phyloP scores from a whole-genome alignment of 257 asterid species.

The Phtheirospermum japonicum region DNA sequence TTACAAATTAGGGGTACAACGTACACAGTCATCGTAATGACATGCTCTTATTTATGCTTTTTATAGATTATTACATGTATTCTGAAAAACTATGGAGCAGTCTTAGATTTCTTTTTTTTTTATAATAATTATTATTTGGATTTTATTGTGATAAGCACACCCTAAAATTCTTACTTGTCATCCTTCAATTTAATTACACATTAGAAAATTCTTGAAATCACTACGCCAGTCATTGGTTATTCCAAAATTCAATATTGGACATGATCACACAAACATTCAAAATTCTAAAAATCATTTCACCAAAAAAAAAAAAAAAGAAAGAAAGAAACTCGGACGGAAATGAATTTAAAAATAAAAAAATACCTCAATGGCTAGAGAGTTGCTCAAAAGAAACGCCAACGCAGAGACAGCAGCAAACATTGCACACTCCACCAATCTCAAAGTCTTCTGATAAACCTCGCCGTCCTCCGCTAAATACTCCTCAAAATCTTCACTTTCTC shows the following conservation, averaged over 20 bases:
- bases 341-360: not conserved
- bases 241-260: conserved; percentile 11
- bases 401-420: conserved; percentile 98
- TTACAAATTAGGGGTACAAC: too few species aligned
- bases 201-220: not conserved
- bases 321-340: not conserved
- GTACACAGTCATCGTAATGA: too few species aligned
- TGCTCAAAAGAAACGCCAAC: conserved; percentile 84
- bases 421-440: conserved; percentile 90
- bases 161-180: too few species aligned
- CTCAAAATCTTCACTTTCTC: conserved; percentile 46
- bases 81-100: too few species aligned
- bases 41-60: too few species aligned
- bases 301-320: not conserved
- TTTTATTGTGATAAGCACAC: too few species aligned
- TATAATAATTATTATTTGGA: too few species aligned
- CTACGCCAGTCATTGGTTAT: not conserved
- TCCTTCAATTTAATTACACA: too few species aligned
- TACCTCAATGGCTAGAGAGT: conserved; percentile 94
- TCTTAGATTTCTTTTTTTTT: too few species aligned
- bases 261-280: not conserved
- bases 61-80: too few species aligned
- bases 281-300: not conserved
- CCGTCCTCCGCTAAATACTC: conserved; percentile 85
- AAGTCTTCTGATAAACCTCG: conserved; percentile 75